phyloP scores from a whole-genome alignment of 108 stramenopile genomes.

The Thalassiosira profunda region DNA sequence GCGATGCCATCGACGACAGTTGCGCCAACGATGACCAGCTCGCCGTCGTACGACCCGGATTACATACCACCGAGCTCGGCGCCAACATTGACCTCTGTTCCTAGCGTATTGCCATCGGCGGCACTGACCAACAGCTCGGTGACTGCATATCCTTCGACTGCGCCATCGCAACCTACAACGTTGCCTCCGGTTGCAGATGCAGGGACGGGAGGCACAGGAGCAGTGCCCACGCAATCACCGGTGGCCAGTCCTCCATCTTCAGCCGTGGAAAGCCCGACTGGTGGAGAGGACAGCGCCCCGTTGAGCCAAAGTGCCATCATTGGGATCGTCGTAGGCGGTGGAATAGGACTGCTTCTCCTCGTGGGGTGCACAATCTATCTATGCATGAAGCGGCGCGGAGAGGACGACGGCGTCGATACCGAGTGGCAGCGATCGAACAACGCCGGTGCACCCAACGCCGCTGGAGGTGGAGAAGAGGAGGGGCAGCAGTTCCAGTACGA shows the following conservation, averaged over 20 bases:
- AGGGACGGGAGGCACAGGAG: background rate
- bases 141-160: background rate
- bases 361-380: background rate
- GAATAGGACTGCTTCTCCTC: conserved; percentile 1
- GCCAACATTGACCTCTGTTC: background rate
- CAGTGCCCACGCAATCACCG: no score
- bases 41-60: background rate
- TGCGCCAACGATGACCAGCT: background rate
- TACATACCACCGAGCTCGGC: background rate
- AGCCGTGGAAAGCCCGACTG: background rate
- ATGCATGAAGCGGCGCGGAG: background rate
- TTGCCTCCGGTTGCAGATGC: background rate
- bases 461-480: no score
- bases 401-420: conserved; percentile 9
- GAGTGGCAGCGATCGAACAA: conserved; percentile 9
- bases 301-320: conserved; percentile 1
- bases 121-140: background rate
- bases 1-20: background rate
- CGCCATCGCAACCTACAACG: background rate
- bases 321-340: conserved; percentile 5
- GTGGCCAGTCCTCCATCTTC: background rate
- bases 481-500: no score
- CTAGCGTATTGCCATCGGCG: background rate
- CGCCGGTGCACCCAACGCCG: no score
- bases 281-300: background rate